Base-by-base conservation (phyloP, 148 eudicot genomes). In the Talinum fruticosum region DNA sequence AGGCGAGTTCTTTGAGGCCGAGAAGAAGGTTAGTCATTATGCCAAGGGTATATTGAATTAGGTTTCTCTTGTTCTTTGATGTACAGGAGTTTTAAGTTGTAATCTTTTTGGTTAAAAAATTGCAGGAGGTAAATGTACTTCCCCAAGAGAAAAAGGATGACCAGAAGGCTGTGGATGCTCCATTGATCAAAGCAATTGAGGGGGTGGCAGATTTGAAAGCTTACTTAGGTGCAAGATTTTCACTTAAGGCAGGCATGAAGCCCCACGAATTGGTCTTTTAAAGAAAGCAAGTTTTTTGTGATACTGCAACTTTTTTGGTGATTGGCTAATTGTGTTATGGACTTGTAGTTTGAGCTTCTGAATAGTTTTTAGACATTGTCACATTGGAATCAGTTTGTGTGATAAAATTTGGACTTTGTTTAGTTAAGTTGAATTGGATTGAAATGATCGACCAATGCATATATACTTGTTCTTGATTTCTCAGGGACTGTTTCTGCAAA, bases 251-350 rank as follows among this genome's bases (percentile, higher is more conserved):
- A 72, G 91, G 95, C 84, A 82, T 89, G 92, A 91, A 86, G 74
- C 96, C 96, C 19, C 96, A 89, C 75, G 91, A 89, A 82, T 76
- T 91, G 36, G 86, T 86, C 75, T 91, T 86, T 81, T 91, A n/a
- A 86, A 79, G 78, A 51, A n/a, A 73, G 16, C 69, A 38, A 78
- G 68, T 41, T 41, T 38, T 54, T n/a, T n/a, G n/a, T n/a, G n/a
- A n/a, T n/a, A n/a, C n/a, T n/a, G n/a, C n/a, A n/a, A n/a, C n/a
- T n/a, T n/a, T n/a, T n/a, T n/a, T n/a, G n/a, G n/a, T n/a, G n/a
- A n/a, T n/a, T n/a, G n/a, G n/a, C n/a, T n/a, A n/a, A n/a, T n/a
- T n/a, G n/a, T n/a, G n/a, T n/a, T n/a, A n/a, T n/a, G n/a, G n/a
- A n/a, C n/a, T n/a, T n/a, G n/a, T n/a, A n/a, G n/a, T n/a, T n/a